A percentile compares a stretch with the other conserved stretches of the same genome.
These are phyloP conservation scores for Microcos paniculata DNA, from an alignment of 345 rosid genomes.

Conservation along the genomic window DNA sequence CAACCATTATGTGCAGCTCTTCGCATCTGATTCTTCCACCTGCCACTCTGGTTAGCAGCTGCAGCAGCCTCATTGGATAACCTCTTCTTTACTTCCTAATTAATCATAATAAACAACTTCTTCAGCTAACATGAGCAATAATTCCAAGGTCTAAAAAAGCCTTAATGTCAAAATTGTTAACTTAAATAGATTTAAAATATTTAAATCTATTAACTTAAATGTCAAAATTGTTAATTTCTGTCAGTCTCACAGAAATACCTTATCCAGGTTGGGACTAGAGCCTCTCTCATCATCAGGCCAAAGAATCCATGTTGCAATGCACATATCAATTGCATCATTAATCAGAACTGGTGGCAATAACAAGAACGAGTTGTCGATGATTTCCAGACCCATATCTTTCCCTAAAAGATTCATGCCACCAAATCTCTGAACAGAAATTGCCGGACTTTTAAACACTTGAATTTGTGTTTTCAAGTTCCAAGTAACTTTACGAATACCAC, in stretches of 20 bases:
- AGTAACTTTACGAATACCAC: slow-evolving; percentile 60
- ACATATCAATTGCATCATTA: slow-evolving; percentile 64
- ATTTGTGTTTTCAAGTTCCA: slow-evolving; percentile 92
- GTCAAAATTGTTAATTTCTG: background rate
- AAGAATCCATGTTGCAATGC: slow-evolving; percentile 83
- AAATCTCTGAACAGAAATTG: slow-evolving; percentile 67
- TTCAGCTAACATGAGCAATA: slow-evolving; percentile 17
- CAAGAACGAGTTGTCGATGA: slow-evolving; percentile 52
- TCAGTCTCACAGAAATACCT: slow-evolving; percentile 48
- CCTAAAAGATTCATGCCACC: slow-evolving; percentile 39
- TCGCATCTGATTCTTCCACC: slow-evolving; percentile 95
- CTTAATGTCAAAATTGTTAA: no score
- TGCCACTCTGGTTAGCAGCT: slow-evolving; percentile 84
- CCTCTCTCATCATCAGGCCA: slow-evolving; percentile 98
- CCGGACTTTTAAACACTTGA: slow-evolving; percentile 75
- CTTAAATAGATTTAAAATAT: background rate
- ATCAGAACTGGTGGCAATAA: slow-evolving; percentile 50
- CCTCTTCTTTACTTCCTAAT: slow-evolving; percentile 85
- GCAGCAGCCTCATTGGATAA: slow-evolving; percentile 78
- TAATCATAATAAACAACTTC: slow-evolving; percentile 28
- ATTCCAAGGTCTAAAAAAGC: background rate
- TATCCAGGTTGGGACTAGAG: slow-evolving; percentile 81
- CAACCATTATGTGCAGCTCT: slow-evolving; percentile 96
- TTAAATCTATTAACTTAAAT: background rate
- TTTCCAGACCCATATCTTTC: slow-evolving; percentile 45